A percentile compares a stretch with the other conserved stretches of the same genome.
phyloP scores from a whole-genome alignment of 495 filamentous ascomycete species.

The Penicillium goetzii region DNA sequence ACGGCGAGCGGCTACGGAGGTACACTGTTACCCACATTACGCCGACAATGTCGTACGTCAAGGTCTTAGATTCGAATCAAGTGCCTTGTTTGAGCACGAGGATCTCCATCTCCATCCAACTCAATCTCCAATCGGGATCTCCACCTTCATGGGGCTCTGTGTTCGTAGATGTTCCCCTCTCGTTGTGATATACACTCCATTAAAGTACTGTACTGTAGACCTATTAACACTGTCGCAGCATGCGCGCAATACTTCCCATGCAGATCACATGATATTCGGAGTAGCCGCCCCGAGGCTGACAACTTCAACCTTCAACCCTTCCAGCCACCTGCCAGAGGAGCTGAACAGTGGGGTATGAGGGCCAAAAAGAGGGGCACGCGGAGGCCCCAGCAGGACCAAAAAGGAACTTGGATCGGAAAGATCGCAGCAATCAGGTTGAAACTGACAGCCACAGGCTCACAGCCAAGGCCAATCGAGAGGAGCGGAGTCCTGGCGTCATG shows the following conservation, averaged over 20 bases:
- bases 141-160: neutral
- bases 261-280: constrained; percentile 26
- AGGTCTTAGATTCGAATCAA: neutral
- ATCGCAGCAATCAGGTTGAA: constrained; percentile 23
- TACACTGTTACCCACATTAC: constrained; percentile 11
- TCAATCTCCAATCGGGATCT: neutral
- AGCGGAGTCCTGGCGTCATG: constrained; percentile 42
- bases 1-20: constrained; percentile 8
- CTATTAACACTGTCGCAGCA: neutral
- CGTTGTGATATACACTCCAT: neutral
- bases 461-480: constrained; percentile 12
- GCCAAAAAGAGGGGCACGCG: constrained; percentile 26
- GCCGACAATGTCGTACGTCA: constrained; percentile 4
- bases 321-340: constrained; percentile 14
- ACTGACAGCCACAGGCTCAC: constrained; percentile 19
- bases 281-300: constrained; percentile 8
- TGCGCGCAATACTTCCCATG: neutral
- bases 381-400: constrained; percentile 16
- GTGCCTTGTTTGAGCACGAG: constrained; percentile 3
- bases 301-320: neutral
- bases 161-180: neutral
- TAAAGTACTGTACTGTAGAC: neutral
- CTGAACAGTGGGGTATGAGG: constrained; percentile 36
- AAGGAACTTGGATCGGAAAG: constrained; percentile 27
- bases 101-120: neutral